Evolutionary conservation across 106 monocot genomes (phyloP), one percentile per base, ranked within the genome.

Genomic region (Agapanthus africanus): DNA sequence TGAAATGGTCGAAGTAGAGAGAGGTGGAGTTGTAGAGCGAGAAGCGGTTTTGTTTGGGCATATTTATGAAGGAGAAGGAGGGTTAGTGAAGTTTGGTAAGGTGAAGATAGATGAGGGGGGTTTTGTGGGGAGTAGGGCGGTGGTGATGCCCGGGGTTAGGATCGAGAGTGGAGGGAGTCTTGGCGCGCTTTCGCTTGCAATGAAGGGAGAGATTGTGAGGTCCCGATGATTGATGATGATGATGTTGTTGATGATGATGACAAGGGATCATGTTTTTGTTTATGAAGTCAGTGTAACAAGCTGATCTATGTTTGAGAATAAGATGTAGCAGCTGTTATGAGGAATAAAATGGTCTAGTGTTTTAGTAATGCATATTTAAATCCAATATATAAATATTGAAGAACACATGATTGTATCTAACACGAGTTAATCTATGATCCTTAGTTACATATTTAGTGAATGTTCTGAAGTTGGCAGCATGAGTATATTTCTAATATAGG

Each of bases 151-250:
- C 2, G 75, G 83, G 5, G 83, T 69, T 37, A 75, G 56, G 44
- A 68, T 83, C 42, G 83, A 83, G 54, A 44, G 10, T 59, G 76
- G 71, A 11, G 83, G 68, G 0, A 56, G 60, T 13, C 83, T 83
- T 23, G 59, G 26, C 19, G 60, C 83, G 26, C 83, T 83, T 28
- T 68, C 72, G 11, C 67, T 83, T 42, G 83, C 83, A 22, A 83
- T 83, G 83, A 83, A 83, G 62, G 83, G 54, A 47, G 83, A 83
- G 66, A 27, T 75, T 39, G 79, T 83, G 67, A 71, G 39, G 83
- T 54, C 54, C 30, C 13, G 46, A 13, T 47, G 19, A 47, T 31
- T 40, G 44, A 13, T 79, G 61, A 79, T 11, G 7, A 28, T 9
- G 19, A 61, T 13, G 2, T n/a, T 34, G 32, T 2, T 34, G 19